Evolutionary conservation across 352 stramenopile genomes (phyloP), one percentile per base, ranked within the genome.

Genomic region (Phytophthora meadii): DNA sequence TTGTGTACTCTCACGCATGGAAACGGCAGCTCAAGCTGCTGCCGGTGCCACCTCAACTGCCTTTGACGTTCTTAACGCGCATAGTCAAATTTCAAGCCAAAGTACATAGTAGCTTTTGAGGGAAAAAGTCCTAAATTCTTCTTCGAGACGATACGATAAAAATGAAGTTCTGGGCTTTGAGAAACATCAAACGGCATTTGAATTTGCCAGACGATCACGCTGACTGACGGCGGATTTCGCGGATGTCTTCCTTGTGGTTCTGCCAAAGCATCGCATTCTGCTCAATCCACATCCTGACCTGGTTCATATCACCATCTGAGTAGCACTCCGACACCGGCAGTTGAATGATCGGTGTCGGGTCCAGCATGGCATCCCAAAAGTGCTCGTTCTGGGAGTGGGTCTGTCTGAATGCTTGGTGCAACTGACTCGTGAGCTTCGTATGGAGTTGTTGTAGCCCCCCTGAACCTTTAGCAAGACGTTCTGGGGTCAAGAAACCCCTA

Each of bases 1-100:
- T 34, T 88, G 79, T n/a, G 72, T 87, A 5, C 65, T 77, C 10
- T 61, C 63, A 7, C 50, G 44, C 14, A 65, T 72, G 51, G 11
- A 15, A 9, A 68, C 65, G 2, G 49, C 46, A 7, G 39, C 50
- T 24, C 50, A 68, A 72, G 58, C 45, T 51, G 44, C 45, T 30
- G 51, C 58, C 19, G 40, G 44, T 17, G 42, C 57, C 27, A 47
- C 64, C 34, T 48, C 64, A 36, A 34, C 45, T 3, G 25, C 44
- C 15, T 72, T 72, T 27, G 65, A 72, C 39, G 32, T 57, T 27
- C 5, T 61, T 6, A 72, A 56, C 32, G 12, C 59, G 2, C 58
- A 60, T 30, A 58, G 58, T 41, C 51, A 54, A 15, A 9, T 65
- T 50, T 36, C 57, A n/a, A 57, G 58, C 47, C 52, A 52, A 24